Evolutionary conservation across 2,329 filamentous ascomycete species (phyloP).

Genomic region (Emergomyces orientalis): DNA sequence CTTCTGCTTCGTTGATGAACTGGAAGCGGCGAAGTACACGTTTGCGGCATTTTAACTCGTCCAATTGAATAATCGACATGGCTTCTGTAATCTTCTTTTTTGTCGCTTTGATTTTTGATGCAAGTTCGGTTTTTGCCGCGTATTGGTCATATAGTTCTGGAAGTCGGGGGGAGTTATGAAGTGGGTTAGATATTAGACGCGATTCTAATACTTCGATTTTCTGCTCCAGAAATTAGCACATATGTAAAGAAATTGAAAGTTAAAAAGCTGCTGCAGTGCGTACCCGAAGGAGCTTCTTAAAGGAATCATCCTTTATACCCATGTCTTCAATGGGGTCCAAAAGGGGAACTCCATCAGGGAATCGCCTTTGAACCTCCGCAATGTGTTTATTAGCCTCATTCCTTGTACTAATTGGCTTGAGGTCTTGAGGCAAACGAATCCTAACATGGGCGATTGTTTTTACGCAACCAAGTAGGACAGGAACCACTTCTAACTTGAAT

Average conservation of each 20-base stretch:
- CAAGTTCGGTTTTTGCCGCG: constrained; percentile 64
- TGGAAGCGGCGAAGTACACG: constrained; percentile 85
- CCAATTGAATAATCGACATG: constrained; percentile 81
- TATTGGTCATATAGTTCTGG: constrained; percentile 82
- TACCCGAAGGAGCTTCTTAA: constrained; percentile 75
- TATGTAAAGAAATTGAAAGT: background rate
- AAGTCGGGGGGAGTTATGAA: constrained; percentile 81
- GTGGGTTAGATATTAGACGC: constrained; percentile 73
- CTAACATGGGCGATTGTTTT: constrained; percentile 76
- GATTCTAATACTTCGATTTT: constrained; percentile 98
- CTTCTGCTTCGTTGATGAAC: constrained; percentile 91
- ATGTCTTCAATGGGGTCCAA: constrained; percentile 95
- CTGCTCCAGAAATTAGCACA: constrained; percentile 34
- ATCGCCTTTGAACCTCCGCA: constrained; percentile 72
- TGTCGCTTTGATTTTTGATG: constrained; percentile 71
- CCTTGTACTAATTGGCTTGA: constrained; percentile 58
- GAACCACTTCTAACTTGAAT: constrained; percentile 69
- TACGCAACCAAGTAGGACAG: constrained; percentile 76
- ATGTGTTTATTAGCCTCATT: constrained; percentile 59
- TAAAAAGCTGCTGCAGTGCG: constrained; percentile 17
- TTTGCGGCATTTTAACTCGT: constrained; percentile 93
- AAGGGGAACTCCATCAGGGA: constrained; percentile 82
- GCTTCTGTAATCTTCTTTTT: constrained; percentile 82
- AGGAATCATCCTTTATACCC: constrained; percentile 82
- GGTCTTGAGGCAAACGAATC: constrained; percentile 70